Percentiles rank a stretch among this genome's conserved stretches.
Conservation (phyloP, 148 eudicot species). For the Nepenthes mirabilis region DNA sequence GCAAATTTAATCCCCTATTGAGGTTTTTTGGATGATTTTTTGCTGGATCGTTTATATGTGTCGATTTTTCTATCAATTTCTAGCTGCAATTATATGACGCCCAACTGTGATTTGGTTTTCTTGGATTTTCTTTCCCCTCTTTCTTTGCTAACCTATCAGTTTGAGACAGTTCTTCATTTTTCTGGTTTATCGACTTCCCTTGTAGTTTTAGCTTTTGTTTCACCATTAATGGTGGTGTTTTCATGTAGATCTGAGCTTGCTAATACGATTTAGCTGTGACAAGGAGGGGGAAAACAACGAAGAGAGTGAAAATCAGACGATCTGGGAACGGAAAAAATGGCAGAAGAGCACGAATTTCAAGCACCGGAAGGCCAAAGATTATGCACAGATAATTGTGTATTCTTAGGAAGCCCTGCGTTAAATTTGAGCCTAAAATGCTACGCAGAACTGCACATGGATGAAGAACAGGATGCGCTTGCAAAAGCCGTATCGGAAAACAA, state of each 20-base stretch:
- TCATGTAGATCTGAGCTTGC: neutral
- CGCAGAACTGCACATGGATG: slow-evolving; percentile 20
- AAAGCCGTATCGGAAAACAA: slow-evolving; percentile 21
- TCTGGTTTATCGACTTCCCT: no score
- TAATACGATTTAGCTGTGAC: neutral
- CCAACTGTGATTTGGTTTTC: no score
- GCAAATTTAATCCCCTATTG: no score
- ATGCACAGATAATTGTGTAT: slow-evolving; percentile 59
- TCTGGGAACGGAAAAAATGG: slow-evolving; percentile 15
- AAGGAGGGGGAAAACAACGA: no score
- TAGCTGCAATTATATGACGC: no score
- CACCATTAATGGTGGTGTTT: no score
- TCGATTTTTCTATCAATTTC: no score
- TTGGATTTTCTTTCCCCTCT: neutral
- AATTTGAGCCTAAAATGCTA: slow-evolving; percentile 56
- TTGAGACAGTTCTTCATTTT: no score
- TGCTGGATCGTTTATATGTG: no score
- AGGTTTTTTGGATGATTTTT: no score
- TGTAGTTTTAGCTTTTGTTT: no score
- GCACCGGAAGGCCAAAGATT: slow-evolving; percentile 42
- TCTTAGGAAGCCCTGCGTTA: slow-evolving; percentile 48
- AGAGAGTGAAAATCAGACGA: neutral
- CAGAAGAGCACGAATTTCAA: slow-evolving; percentile 48
- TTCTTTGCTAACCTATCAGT: no score
- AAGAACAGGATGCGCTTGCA: slow-evolving; percentile 22